Evolutionary conservation across 257 asterid species (phyloP).

Genomic region (Buddleja alternifolia): DNA sequence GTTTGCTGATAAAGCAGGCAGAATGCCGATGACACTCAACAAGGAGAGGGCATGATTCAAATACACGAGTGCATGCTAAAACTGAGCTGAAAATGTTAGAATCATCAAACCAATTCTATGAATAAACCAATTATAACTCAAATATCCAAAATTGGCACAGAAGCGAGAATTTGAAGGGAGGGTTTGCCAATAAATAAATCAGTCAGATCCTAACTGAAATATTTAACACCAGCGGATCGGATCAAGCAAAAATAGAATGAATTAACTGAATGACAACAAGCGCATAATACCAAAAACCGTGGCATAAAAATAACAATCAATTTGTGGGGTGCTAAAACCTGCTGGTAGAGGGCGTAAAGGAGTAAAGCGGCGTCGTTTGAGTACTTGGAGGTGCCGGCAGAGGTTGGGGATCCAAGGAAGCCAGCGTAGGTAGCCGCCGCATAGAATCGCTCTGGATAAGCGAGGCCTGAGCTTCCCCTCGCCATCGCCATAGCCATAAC

Average conservation of each 20-base stretch:
- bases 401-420: constrained; percentile 76
- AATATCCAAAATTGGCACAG: no score
- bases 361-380: constrained; percentile 80
- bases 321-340: constrained; percentile 45
- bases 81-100: constrained; percentile 14
- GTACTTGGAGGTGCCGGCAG: constrained; percentile 79
- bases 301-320: no score
- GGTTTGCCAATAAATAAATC: no score
- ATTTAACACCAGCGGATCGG: no score
- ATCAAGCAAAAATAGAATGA: no score
- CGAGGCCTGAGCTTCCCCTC: constrained; percentile 76
- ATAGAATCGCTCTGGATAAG: constrained; percentile 90
- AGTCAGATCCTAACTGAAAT: no score
- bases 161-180: no score
- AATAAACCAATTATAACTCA: no score
- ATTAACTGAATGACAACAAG: no score
- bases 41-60: no score
- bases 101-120: no score
- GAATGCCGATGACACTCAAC: constrained; percentile 20
- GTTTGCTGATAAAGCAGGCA: neutral
- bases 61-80: constrained; percentile 6
- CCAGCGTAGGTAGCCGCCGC: constrained; percentile 96
- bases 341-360: constrained; percentile 90
- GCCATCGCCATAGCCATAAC: constrained; percentile 57
- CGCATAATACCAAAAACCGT: no score